These are phyloP conservation scores for Helichrysum umbraculigerum DNA, from an alignment of 129 eudicot species.

Conservation along the genomic window DNA sequence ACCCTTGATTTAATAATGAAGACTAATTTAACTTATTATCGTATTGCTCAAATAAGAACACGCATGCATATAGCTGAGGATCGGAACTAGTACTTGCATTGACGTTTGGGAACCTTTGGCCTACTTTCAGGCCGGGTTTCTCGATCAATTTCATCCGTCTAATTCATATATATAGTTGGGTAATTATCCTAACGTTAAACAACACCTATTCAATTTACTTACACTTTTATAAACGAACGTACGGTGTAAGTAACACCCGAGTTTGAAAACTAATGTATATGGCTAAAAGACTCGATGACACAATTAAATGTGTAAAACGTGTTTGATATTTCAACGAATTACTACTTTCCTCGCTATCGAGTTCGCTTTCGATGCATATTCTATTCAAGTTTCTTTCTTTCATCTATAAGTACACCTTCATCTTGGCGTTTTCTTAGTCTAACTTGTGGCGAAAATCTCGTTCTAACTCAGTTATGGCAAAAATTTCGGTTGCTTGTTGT, in stretches of 20 bases:
- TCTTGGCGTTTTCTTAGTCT: background rate
- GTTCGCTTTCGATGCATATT: background rate
- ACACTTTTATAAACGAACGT: too few species aligned
- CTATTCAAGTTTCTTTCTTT: background rate
- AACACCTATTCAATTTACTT: background rate
- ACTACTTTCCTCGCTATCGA: background rate
- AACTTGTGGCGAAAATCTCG: background rate
- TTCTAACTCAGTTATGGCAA: slow-evolving; percentile 5
- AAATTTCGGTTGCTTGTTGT: background rate
- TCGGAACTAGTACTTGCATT: background rate
- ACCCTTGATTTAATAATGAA: too few species aligned
- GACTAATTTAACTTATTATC: too few species aligned
- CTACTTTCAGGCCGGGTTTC: slow-evolving; percentile 1
- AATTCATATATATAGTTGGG: slow-evolving; percentile 7
- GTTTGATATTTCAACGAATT: background rate
- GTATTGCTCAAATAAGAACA: too few species aligned
- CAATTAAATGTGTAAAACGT: background rate
- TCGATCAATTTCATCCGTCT: slow-evolving; percentile 10
- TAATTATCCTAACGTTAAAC: slow-evolving; percentile 3
- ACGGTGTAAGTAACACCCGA: too few species aligned
- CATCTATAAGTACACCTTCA: slow-evolving; percentile 2
- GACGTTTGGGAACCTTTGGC: background rate
- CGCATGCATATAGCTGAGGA: background rate
- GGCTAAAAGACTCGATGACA: background rate
- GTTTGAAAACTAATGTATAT: too few species aligned